Evolutionary conservation across 23 red algal genomes (phyloP), one percentile per base, ranked within the genome.

Genomic region (Gracilaria domingensis): DNA sequence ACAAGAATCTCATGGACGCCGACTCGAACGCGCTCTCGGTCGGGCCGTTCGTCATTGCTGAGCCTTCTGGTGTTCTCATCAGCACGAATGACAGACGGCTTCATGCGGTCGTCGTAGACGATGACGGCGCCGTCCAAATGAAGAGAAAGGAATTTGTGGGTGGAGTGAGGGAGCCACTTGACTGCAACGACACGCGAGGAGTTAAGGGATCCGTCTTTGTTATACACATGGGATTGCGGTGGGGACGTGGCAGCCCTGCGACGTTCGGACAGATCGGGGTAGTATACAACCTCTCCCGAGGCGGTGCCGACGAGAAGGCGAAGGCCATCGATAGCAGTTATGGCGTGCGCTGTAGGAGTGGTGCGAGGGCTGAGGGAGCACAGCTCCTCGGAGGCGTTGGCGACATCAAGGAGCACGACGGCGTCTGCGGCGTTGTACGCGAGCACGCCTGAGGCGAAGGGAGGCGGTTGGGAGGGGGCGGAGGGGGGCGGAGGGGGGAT

Each of bases 201-300:
- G 60, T 88, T 93, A 11, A 66, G 45, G 21, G 66, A 65, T 36
- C 95, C 89, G 55, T 97, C 95, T 32, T 84, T 81, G 70, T 97
- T 97, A 45, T 86, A 91, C 0, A 90, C 59, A 69, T 65, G 35
- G 38, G 62, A 59, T 48, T 77, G 80, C 28, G 66, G 75, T 54
- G 57, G 55, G 33, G 80, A 62, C 47, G 25, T 86, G 4, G 75
- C 70, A 26, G 80, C 56, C 24, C 60, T 53, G 8, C 57, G 55
- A 33, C 62, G 60, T 18, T 62, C 71, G 38, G 79, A 59, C 28
- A 91, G 65, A 88, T 95, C 93, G 38, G 84, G 81, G 36, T 90
- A 95, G 81, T 90, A 91, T 44, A 91, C 45, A 64, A 95, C 88
- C 71, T 95, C 93, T 42, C 93, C 93, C 73, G 80, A 82, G 73